Evolutionary conservation across 441 rosid genomes (phyloP).

Genomic region (Erodium moschatum): DNA sequence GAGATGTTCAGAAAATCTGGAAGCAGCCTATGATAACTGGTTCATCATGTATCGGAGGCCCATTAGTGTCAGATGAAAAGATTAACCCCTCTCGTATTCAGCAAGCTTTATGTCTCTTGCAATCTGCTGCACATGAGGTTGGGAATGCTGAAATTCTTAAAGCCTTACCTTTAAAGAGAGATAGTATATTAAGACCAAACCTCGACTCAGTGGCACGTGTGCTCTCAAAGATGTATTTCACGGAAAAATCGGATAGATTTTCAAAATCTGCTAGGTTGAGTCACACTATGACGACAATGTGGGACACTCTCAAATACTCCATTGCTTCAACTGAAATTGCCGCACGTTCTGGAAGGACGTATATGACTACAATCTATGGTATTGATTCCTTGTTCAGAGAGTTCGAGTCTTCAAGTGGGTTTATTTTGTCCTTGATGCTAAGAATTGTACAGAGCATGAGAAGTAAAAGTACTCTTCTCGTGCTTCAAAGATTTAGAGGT

Average conservation of each 20-base stretch:
- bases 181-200: slow-evolving; percentile 36
- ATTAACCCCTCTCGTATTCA: slow-evolving; percentile 38
- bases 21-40: slow-evolving; percentile 42
- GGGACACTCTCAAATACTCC: slow-evolving; percentile 91
- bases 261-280: slow-evolving; percentile 38
- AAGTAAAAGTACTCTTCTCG: slow-evolving; percentile 47
- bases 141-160: slow-evolving; percentile 41
- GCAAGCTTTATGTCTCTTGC: slow-evolving; percentile 57
- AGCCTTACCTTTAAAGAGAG: slow-evolving; percentile 36
- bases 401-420: slow-evolving; percentile 62
- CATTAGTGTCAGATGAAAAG: slow-evolving; percentile 27
- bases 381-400: slow-evolving; percentile 53
- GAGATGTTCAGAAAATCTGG: slow-evolving; percentile 38
- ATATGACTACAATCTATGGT: slow-evolving; percentile 41
- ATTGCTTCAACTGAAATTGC: slow-evolving; percentile 77
- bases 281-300: slow-evolving; percentile 57
- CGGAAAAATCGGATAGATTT: slow-evolving; percentile 34
- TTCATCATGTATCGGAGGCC: slow-evolving; percentile 19
- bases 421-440: slow-evolving; percentile 59
- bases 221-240: slow-evolving; percentile 56
- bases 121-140: slow-evolving; percentile 49
- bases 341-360: slow-evolving; percentile 50
- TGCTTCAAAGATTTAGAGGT: slow-evolving; percentile 82
- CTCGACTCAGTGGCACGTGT: slow-evolving; percentile 41
- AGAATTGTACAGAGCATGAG: slow-evolving; percentile 55